Conservation (phyloP, 225 moss, liverwort and hornwort species). For the Pseudoscleropodium purum region DNA sequence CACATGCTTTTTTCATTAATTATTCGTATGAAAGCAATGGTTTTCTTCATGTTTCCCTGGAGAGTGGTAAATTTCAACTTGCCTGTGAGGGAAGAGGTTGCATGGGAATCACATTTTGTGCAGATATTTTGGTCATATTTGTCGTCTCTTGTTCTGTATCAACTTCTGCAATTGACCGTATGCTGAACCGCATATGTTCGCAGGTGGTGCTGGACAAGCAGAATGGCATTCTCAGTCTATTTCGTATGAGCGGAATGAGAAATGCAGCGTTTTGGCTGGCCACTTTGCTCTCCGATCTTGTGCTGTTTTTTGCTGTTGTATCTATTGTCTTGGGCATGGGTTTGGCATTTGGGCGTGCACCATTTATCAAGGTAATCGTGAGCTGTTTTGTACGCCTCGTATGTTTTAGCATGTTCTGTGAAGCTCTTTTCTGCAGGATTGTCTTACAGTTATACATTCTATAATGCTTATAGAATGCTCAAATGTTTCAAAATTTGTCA, state of each 20-base stretch:
- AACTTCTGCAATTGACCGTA: neutral
- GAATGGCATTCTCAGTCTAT: slow-evolving; percentile 49
- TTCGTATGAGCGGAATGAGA: slow-evolving; percentile 80
- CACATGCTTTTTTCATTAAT: neutral
- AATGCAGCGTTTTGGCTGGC: slow-evolving; percentile 80
- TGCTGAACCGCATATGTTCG: neutral
- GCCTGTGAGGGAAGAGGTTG: neutral
- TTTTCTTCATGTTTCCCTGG: neutral
- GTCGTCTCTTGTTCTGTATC: neutral
- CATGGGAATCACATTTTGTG: neutral
- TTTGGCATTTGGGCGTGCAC: slow-evolving; percentile 61
- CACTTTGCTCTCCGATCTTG: slow-evolving; percentile 57
- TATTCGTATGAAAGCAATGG: neutral
- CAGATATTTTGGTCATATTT: neutral
- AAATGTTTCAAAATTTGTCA: neutral
- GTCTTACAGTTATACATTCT: neutral
- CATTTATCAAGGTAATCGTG: slow-evolving; percentile 64
- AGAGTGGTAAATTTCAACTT: neutral
- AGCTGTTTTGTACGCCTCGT: neutral
- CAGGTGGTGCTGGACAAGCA: slow-evolving; percentile 84
- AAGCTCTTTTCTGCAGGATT: neutral
- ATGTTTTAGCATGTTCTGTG: neutral
- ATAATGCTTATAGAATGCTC: neutral
- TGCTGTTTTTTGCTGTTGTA: slow-evolving; percentile 42
- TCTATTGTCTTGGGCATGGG: slow-evolving; percentile 54